These are phyloP conservation scores for Pseudopediastrum boryanum DNA, from an alignment of 139 green algal genomes.

Conservation along the genomic window DNA sequence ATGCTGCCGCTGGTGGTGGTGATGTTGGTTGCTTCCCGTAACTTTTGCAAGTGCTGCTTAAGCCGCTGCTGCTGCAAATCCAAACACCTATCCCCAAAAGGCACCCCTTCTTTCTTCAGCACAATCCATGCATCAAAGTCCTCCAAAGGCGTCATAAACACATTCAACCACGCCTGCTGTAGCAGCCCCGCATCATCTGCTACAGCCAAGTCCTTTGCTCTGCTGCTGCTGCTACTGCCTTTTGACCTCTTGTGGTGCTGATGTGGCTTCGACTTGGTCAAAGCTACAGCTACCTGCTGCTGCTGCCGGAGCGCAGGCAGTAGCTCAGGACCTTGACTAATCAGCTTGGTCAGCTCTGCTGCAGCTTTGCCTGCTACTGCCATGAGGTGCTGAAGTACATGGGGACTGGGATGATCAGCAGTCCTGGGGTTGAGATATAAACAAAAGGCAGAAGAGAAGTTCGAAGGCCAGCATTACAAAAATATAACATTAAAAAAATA, in stretches of 20 bases:
- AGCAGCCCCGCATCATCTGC: background rate
- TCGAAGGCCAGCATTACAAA: no score
- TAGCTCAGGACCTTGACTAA: conserved; percentile 13
- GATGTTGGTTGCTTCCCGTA: no score
- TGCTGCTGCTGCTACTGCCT: background rate
- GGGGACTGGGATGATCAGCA: background rate
- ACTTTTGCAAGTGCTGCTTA: background rate
- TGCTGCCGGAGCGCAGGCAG: conserved; percentile 27
- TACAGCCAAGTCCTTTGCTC: background rate
- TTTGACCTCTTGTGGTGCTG: background rate
- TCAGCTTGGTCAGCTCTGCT: conserved; percentile 3
- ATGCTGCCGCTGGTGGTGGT: background rate
- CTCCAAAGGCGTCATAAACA: conserved; percentile 46
- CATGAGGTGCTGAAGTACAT: conserved; percentile 18
- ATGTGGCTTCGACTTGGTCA: background rate
- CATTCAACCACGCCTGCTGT: background rate
- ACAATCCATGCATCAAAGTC: conserved; percentile 71
- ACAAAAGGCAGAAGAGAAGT: no score
- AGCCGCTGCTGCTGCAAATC: conserved; percentile 6
- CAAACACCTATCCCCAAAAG: conserved; percentile 29
- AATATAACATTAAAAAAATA: no score
- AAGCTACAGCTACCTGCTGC: conserved; percentile 17
- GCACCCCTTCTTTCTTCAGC: conserved; percentile 67
- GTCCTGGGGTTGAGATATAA: background rate
- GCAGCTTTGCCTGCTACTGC: conserved; percentile 16